phyloP scores from a whole-genome alignment of 2,329 filamentous ascomycete genomes.

The Fusarium sp. region DNA sequence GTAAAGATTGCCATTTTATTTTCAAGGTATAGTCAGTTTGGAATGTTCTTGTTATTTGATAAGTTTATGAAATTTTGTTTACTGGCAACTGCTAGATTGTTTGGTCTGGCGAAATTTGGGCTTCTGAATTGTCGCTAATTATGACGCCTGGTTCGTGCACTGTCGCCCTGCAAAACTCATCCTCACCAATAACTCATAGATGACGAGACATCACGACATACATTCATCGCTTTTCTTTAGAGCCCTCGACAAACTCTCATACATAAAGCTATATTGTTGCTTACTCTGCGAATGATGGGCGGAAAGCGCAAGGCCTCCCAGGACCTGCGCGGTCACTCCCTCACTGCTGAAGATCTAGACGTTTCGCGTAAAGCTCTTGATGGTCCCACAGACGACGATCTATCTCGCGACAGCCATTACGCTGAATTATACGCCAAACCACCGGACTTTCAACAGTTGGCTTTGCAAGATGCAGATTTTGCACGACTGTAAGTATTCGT shows the following conservation, averaged over 20 bases:
- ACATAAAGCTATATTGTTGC: too few species aligned
- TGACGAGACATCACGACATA: conserved; percentile 11
- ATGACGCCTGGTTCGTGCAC: conserved; percentile 12
- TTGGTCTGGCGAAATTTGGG: neutral
- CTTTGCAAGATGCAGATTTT: conserved; percentile 58
- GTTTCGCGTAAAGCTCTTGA: neutral
- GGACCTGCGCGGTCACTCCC: conserved; percentile 10
- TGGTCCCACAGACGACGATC: conserved; percentile 13
- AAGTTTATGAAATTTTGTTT: neutral
- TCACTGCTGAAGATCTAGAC: neutral
- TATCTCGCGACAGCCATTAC: conserved; percentile 51
- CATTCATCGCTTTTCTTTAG: too few species aligned
- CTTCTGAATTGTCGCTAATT: conserved; percentile 15
- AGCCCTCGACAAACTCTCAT: neutral
- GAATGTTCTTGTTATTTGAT: neutral
- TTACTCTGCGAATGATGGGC: conserved; percentile 22
- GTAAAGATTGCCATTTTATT: conserved; percentile 16
- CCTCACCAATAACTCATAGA: neutral
- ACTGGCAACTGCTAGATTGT: neutral
- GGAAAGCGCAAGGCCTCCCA: conserved; percentile 43
- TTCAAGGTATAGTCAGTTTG: neutral
- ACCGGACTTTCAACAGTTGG: conserved; percentile 61
- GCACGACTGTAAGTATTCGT: conserved; percentile 54
- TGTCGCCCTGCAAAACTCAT: conserved; percentile 6
- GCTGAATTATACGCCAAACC: conserved; percentile 57